These are phyloP conservation scores for Onygenales sp. DNA, from an alignment of 2,329 filamentous ascomycete species.

Conservation along the genomic window DNA sequence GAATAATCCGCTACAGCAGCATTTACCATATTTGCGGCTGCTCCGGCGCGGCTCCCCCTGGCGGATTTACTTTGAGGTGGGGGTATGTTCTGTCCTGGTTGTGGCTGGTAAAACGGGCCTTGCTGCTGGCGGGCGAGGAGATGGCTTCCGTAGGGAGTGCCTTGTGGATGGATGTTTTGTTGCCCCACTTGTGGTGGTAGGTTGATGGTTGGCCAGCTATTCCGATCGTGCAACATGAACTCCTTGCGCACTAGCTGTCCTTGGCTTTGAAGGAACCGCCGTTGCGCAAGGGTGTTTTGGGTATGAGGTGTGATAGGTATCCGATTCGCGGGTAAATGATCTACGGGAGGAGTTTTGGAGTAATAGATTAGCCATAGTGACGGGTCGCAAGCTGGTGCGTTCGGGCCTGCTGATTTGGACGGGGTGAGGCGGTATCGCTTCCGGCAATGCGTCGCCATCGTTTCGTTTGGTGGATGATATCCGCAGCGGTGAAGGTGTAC, in stretches of 20 bases:
- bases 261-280: slow-evolving; percentile 56
- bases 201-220: slow-evolving; percentile 80
- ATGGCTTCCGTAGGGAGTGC: slow-evolving; percentile 31
- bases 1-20: slow-evolving; percentile 36
- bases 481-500: slow-evolving; percentile 76
- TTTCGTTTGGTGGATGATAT: slow-evolving; percentile 64
- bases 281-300: slow-evolving; percentile 34
- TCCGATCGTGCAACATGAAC: slow-evolving; percentile 84
- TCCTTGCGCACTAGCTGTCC: slow-evolving; percentile 82
- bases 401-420: slow-evolving; percentile 59
- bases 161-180: slow-evolving; percentile 44
- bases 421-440: slow-evolving; percentile 76
- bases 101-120: slow-evolving; percentile 22
- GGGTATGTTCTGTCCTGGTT: slow-evolving; percentile 18
- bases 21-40: slow-evolving; percentile 24
- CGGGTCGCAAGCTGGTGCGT: slow-evolving; percentile 62
- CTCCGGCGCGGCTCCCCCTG: slow-evolving; percentile 35
- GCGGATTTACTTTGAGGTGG: slow-evolving; percentile 23
- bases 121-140: slow-evolving; percentile 26
- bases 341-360: slow-evolving; percentile 61
- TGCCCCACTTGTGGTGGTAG: slow-evolving; percentile 48
- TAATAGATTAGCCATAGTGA: slow-evolving; percentile 91
- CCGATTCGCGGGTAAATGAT: slow-evolving; percentile 59
- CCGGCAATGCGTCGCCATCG: slow-evolving; percentile 64
- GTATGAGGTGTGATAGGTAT: slow-evolving; percentile 38